Evolutionary conservation across 495 filamentous ascomycete genomes (phyloP), one percentile per base, ranked within the genome.

Genomic region (Penicillium ochrochloron): DNA sequence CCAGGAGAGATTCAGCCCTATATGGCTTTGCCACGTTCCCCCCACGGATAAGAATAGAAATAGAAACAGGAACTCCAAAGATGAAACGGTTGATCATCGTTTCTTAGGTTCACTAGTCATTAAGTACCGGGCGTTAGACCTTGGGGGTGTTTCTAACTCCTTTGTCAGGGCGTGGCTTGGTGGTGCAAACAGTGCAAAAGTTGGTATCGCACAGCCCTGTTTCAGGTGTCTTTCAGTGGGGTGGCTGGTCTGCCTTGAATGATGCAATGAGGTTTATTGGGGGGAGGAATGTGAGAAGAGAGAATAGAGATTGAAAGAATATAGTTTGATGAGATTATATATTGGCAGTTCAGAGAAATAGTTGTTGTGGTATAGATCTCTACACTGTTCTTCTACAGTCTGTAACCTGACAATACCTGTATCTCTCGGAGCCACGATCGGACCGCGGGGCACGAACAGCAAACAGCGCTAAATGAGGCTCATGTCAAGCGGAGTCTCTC

Each of bases 381-480:
- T 27, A 27, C 25, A 2, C 25, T 27, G 25, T 27, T 27, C 25
- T 27, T 27, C 25, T 27, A 27, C 25, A 27, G 25, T 27, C 25
- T 27, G 25, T 27, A 27, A 27, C 25, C 25, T 27, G 25, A 27
- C 25, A 27, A 27, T 27, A 27, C 25, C 25, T 27, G 25, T 27
- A 42, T 42, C 15, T 42, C 19, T 46, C 42, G 19, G 42, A 46
- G 42, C 42, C 44, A 48, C 44, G 44, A 48, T 48, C 44, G 44
- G 44, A 48, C 44, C 44, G 44, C 25, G 48, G 48, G 48, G 48
- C 48, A 31, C 31, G 31, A 33, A 9, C 31, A 33, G 31, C 44
- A 10, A 48, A 50, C 51, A 57, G 61, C 62, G 62, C 62, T 64
- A 59, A 64, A 54, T 64, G 55, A 64, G 62, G 62, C 62, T 64